Evolutionary conservation across 768 basidiomycete species (phyloP), one percentile per base, ranked within the genome.

Genomic region (Cystofilobasidium macerans): DNA sequence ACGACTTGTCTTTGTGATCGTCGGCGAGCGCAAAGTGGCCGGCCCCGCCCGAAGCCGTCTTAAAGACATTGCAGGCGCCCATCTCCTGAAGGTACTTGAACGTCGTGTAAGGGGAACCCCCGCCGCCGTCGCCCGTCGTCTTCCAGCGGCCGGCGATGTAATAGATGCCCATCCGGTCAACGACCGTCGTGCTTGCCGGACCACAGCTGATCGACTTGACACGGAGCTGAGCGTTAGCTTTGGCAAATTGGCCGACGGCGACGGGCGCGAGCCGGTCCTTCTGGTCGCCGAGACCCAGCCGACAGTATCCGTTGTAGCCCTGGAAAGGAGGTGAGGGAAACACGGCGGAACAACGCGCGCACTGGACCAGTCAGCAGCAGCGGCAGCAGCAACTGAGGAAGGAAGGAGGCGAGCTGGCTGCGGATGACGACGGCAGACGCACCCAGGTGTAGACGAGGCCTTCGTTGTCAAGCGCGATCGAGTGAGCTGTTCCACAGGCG

Each of bases 401-500:
- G 32, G 57, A 18, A 6, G 5, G 8, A 47, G 11, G 20, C 16
- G 48, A 51, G 28, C 32, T 38, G 8, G n/a, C 13, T 13, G 43
- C 26, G 62, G n/a, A 5, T 12, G 88, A 89, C 65, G 88, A 89
- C 73, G 86, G 89, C 24, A 16, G 48, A 51, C 51, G 28, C 26
- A 7, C 89, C 89, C 87, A 92, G 8, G 86, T 85, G 71, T 87
- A 88, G 9, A 88, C 85, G 59, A 84, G 75, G 0, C 88, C 76
- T 2, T 85, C 82, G 7, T 81, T 78, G 74, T 89, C 89, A 4
- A 95, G 75, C 0, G 90, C 89, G 58, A 93, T 77, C 70, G 82
- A 84, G 73, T 98, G 94, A 72, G 95, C 89, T 58, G 86, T 85
- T 0, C 92, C 94, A 38, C 85, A 89, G 0, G 86, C 81, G 68